Evolutionary conservation across 371 early-diverging fungal species (phyloP).

Genomic region (Syncephalis plumigaleata): DNA sequence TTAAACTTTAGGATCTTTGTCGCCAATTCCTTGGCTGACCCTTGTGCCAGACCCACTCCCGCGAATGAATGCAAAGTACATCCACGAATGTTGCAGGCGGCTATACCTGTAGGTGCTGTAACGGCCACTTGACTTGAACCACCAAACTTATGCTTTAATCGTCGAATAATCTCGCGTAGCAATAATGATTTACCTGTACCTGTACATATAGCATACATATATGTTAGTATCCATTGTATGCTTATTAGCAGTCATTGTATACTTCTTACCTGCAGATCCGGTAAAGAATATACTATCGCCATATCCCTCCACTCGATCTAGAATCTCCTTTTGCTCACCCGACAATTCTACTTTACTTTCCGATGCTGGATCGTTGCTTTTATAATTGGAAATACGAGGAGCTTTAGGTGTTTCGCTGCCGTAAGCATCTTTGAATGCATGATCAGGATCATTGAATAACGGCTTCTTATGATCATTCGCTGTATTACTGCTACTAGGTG

Average conservation of each 20-base stretch:
- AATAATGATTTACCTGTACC: slow-evolving; percentile 67
- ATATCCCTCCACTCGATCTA: slow-evolving; percentile 27
- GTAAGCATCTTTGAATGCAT: too few species aligned
- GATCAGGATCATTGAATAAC: too few species aligned
- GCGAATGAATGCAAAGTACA: slow-evolving; percentile 37
- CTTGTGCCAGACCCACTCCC: slow-evolving; percentile 19
- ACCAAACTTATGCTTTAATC: slow-evolving; percentile 14
- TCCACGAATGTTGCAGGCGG: slow-evolving; percentile 27
- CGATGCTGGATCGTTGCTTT: too few species aligned
- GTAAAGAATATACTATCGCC: slow-evolving; percentile 50
- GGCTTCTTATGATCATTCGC: too few species aligned
- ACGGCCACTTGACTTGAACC: slow-evolving; percentile 30
- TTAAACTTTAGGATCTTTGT: slow-evolving; percentile 1
- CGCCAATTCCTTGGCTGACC: slow-evolving; percentile 1
- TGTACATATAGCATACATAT: slow-evolving; percentile 2
- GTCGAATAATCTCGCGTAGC: slow-evolving; percentile 40
- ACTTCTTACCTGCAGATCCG: slow-evolving; percentile 46
- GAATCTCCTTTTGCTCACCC: slow-evolving; percentile 31
- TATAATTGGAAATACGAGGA: too few species aligned
- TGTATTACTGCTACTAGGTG: too few species aligned
- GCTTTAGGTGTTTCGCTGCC: too few species aligned
- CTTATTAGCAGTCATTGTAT: not conserved
- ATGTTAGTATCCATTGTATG: not conserved
- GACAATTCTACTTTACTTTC: slow-evolving; percentile 16
- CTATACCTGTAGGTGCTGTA: slow-evolving; percentile 61